Evolutionary conservation across 2,329 filamentous ascomycete genomes (phyloP).

Genomic region (Cryphonectria naterciae): DNA sequence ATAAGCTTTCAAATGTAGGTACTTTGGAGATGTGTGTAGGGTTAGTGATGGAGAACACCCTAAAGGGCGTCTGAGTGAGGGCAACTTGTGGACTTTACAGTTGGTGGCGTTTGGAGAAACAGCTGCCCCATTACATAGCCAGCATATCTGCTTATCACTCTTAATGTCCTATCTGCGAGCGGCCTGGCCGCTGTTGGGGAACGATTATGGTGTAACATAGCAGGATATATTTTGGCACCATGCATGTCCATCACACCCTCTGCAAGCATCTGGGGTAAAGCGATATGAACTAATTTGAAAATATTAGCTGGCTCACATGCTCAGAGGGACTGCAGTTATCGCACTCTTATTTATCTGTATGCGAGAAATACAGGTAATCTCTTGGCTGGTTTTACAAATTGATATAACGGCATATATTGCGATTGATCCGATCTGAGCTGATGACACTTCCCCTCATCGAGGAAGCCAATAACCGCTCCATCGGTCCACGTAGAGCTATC

Average conservation of each 20-base stretch:
- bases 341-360: not conserved
- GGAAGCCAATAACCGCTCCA: not conserved
- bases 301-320: not conserved
- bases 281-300: not conserved
- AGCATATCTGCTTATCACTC: not conserved
- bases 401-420: not conserved
- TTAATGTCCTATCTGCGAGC: not conserved
- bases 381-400: not conserved
- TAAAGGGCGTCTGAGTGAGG: not conserved
- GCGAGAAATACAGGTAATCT: not conserved
- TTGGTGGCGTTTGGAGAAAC: not conserved
- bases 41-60: not conserved
- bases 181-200: not conserved
- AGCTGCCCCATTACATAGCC: not conserved
- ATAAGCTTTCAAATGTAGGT: not conserved
- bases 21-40: not conserved
- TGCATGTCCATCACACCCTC: not conserved
- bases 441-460: not conserved
- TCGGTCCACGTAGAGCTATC: not conserved
- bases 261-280: not conserved
- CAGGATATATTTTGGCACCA: not conserved
- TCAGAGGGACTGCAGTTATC: not conserved
- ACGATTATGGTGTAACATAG: not conserved
- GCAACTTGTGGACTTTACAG: not conserved
- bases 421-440: not conserved